Evolutionary conservation across 257 asterid genomes (phyloP), one percentile per base, ranked within the genome.

Genomic region (Solanum clarkiae): DNA sequence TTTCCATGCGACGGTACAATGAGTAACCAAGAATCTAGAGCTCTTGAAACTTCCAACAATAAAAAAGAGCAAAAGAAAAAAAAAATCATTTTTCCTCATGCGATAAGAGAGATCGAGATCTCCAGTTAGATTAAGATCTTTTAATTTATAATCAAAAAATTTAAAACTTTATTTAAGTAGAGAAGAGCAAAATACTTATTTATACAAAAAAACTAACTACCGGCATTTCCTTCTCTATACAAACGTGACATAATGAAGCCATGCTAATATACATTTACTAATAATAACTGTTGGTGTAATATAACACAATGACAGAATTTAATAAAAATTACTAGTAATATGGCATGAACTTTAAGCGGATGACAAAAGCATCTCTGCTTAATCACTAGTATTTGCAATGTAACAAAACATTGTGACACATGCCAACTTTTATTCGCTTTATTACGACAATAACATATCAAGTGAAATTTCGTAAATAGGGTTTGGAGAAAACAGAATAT

Each of bases 371-470:
- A 62, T 65, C 32, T n/a, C 54, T 15, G 66, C 75, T 68, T 26
- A 89, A 44, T 89, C 90, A 29, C 89, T 90, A 87, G 85, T 91
- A 92, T 86, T 75, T 86, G 86, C 89, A 89, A 80, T 82, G 86
- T 89, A 49, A 51, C 14, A 24, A 49, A 77, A 77, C 63, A 77
- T 10, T 77, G 36, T 0, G 82, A 77, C 5, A 51, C 59, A 53
- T 77, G 26, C 63, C 82, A 51, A 77, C 26, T 51, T 70, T 86
- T 55, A 87, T 88, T 82, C 72, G 77, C 80, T 15, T 4, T 32
- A 3, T 32, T 32, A 32, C 36, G 3, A 32, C 36, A 32, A 32
- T 32, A 32, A 32, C 4, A 32, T 32, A 32, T 32, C 36, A 32
- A 32, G 0, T 32, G 0, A 3, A 32, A 32, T 32, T 32, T 0